Percentiles rank a stretch among this genome's conserved stretches.
phyloP scores from a whole-genome alignment of 495 filamentous ascomycete genomes.

The Poronia punctata region DNA sequence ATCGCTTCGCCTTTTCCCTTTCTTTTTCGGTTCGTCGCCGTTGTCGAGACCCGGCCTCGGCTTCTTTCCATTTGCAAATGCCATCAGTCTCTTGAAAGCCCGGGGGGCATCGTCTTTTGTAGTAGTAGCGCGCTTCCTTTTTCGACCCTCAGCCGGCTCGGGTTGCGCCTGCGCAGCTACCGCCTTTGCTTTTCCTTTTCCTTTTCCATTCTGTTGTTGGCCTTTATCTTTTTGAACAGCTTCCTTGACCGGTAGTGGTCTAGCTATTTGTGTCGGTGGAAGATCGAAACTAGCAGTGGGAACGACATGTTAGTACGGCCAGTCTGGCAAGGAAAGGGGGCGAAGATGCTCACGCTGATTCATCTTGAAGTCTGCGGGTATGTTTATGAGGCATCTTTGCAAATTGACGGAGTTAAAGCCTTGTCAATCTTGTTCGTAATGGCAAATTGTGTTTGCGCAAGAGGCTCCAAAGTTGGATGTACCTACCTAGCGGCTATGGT shows the following conservation, averaged over 20 bases:
- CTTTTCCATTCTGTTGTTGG: slow-evolving; percentile 12
- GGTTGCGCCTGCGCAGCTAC: slow-evolving; percentile 22
- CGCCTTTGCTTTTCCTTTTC: slow-evolving; percentile 18
- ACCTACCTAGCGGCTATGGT: no score
- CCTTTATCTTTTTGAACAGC: slow-evolving; percentile 23
- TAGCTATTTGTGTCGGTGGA: slow-evolving; percentile 62
- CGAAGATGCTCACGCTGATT: slow-evolving; percentile 28
- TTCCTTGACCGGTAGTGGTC: slow-evolving; percentile 55
- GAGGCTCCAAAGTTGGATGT: no score
- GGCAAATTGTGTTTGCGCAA: no score
- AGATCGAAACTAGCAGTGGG: slow-evolving; percentile 55
- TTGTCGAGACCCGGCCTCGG: slow-evolving; percentile 63
- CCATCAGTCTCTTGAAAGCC: slow-evolving; percentile 78
- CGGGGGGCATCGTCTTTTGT: slow-evolving; percentile 73
- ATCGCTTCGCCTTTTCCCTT: slow-evolving; percentile 35
- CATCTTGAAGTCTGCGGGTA: slow-evolving; percentile 52
- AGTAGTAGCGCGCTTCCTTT: slow-evolving; percentile 41
- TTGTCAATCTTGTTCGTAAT: no score
- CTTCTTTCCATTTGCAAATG: slow-evolving; percentile 50
- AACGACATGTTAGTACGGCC: slow-evolving; percentile 21
- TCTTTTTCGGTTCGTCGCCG: slow-evolving; percentile 44
- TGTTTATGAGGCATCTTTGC: slow-evolving; percentile 81
- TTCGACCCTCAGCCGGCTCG: slow-evolving; percentile 32
- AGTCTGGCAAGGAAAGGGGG: not conserved
- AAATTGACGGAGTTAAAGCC: no score